Evolutionary conservation across 352 stramenopile species (phyloP), one percentile per base, ranked within the genome.

Genomic region (Globisporangium uncinulatum): DNA sequence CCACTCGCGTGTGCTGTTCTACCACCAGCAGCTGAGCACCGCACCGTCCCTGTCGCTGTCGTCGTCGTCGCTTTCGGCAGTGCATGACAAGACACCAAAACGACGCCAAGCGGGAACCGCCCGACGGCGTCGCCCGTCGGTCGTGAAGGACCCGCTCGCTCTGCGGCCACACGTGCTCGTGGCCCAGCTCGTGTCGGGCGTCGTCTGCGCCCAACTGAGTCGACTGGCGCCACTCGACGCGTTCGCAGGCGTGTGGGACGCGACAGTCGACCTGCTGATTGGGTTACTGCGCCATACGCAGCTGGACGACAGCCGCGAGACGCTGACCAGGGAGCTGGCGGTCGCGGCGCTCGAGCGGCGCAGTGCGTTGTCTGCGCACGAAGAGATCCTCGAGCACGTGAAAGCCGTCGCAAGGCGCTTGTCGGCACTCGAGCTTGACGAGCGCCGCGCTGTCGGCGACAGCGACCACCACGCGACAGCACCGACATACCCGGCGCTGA

Each of bases 341-440:
- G 68, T 86, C 32, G 74, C 70, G 4, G 76, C 78, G n/a, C 52
- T 91, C 13, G 80, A 91, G 32, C 74, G 80, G 14, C 74, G 80
- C 52, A 84, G 72, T 31, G 72, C 86, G 11, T 56, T 86, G 34
- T 83, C 73, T 15, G 72, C 73, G 0, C 81, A 91, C 39, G 81
- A 91, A 45, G 81, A 91, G 54, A 89, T 91, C 52, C 62, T 89
- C 2, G 78, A 87, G 54, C 78, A 91, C 43, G 72, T 74, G 29
- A 79, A 79, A 53, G 76, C 74, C 8, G 75, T 91, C 47, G 65
- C 83, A 9, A 69, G 78, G 20, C 80, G 78, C 8, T 67, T 91
- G 11, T 58, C 68, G 3, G 61, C 72, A 6, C 51, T 87, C 14
- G 66, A 83, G 24, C 59, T 67, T 11, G 52, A 62, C 21, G 57